Base-by-base conservation (phyloP, 129 eudicot genomes). In the Artemisia tridentata region DNA sequence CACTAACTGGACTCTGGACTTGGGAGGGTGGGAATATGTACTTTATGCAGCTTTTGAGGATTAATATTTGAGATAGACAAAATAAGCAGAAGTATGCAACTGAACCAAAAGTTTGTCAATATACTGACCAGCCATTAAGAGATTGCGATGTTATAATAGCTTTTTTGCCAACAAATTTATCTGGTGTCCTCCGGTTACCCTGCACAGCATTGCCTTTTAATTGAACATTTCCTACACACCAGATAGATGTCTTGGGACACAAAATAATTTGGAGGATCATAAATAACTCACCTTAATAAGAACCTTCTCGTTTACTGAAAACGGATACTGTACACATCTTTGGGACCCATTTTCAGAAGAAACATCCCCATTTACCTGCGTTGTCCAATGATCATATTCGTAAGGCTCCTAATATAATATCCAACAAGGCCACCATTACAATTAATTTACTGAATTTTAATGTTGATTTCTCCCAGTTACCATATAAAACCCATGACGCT, bases 171-270 rank as follows among this genome's bases (percentile, higher is more conserved):
- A 92, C 96, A 80, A 92, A 89, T 77, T 92, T 92, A 80, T 92
- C 96, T 2, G 98, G 96, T 29, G 98, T 92, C 84, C 98, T 83
- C 78, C 88, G 66, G 77, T 92, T 92, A 71, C 98, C 98, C 98
- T 92, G 90, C 84, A 86, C 25, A 53, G 16, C 31, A 73, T 54
- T 52, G 63, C 58, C 63, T 20, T 67, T 29, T 14, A 50, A 29
- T 7, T 58, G 2, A 57, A 67, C 43, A 67, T 17, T 23, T 67
- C 21, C n/a, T 63, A 63, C 60, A 73, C 10, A 50, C 29, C 55
- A 54, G 52, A 38, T 10, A 41, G 14, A 41, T 34, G 41, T 63
- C 16, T 48, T 48, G n/a, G 14, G 8, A 0, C 34, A 18, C 29
- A 19, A 49, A 48, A 14, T 41, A 50, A 20, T 3, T 38, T 31